These are phyloP conservation scores for Epichloe sp. DNA, from an alignment of 2,329 filamentous ascomycete genomes.

Conservation along the genomic window DNA sequence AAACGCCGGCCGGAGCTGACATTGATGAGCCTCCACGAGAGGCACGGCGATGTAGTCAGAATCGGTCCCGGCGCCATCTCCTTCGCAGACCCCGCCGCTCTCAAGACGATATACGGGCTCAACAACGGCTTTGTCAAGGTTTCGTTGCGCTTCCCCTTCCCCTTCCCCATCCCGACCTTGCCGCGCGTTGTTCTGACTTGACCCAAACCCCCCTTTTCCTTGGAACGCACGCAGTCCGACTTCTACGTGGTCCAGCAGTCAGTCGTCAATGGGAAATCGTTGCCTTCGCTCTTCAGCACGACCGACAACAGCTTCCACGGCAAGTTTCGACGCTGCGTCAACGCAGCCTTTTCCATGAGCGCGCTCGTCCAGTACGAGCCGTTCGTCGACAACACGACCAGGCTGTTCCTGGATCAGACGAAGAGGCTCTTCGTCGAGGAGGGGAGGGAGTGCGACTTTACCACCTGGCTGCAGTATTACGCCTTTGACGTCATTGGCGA, in stretches of 20 bases:
- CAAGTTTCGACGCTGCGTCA: not conserved
- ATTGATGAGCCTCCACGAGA: not conserved
- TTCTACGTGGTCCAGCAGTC: not conserved
- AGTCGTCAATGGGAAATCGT: not conserved
- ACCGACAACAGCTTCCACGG: not conserved
- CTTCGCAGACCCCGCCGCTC: not conserved
- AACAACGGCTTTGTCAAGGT: not conserved
- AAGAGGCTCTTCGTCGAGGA: not conserved
- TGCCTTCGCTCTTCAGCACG: not conserved
- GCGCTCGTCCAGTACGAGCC: not conserved
- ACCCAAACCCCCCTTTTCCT: too few relatives aligned
- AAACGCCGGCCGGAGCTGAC: not conserved
- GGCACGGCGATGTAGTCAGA: not conserved
- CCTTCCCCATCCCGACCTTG: not conserved
- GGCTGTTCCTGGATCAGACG: not conserved
- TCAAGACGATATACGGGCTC: not conserved
- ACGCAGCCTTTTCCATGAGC: not conserved
- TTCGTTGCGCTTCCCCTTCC: not conserved
- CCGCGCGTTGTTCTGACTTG: not conserved
- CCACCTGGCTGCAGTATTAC: slow-evolving; percentile 36
- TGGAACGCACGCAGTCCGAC: not conserved
- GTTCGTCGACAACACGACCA: not conserved
- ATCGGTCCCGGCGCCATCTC: not conserved
- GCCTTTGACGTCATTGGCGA: slow-evolving; percentile 38
- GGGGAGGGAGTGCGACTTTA: slow-evolving; percentile 34